Base-by-base conservation (phyloP, 352 stramenopile genomes). In the Phytophthora sp. region DNA sequence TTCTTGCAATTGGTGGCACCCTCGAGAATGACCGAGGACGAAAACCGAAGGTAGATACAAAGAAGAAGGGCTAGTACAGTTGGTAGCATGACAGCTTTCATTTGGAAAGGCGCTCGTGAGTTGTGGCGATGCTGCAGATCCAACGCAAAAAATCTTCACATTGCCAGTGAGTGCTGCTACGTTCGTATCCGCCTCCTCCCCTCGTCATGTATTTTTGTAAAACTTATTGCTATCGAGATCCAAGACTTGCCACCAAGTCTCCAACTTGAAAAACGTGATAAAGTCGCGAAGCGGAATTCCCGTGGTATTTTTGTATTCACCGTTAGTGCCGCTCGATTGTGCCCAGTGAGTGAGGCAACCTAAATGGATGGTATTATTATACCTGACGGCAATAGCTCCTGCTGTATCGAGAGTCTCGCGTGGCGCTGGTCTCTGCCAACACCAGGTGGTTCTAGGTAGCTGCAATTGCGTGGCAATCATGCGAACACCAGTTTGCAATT, bases 401-500 rank as follows among this genome's bases (percentile, higher is more conserved):
- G n/a, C n/a, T n/a, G n/a, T 60, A 33, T 56, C 51, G 18, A 54
- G 27, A 69, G 31, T 59, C 59, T 35, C 18, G 9, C n/a, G 31
- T 62, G 31, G 42, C 21, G 23, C 36, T 18, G 42, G 57, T 70
- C 64, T 71, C 63, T 76, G 39, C 63, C 57, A 72, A 52, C 56
- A 39, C 44, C 62, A 79, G 55, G 63, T 69, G 55, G 62, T 61
- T 76, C 51, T 60, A 42, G 35, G 69, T 69, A 24, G 46, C 42
- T 56, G 64, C 68, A 78, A 73, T 70, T 73, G 71, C 63, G 58
- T 57, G 74, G 79, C 75, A 77, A 75, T 77, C 65, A 77, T 76
- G 75, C 68, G 55, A 73, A 53, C 65, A 71, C 67, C 76, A 89
- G 80, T 86, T 85, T 87, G 80, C 80, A 78, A 87, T 87, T 76